Conservation (phyloP, 768 basidiomycete genomes). For the Suillus ampliporus region DNA sequence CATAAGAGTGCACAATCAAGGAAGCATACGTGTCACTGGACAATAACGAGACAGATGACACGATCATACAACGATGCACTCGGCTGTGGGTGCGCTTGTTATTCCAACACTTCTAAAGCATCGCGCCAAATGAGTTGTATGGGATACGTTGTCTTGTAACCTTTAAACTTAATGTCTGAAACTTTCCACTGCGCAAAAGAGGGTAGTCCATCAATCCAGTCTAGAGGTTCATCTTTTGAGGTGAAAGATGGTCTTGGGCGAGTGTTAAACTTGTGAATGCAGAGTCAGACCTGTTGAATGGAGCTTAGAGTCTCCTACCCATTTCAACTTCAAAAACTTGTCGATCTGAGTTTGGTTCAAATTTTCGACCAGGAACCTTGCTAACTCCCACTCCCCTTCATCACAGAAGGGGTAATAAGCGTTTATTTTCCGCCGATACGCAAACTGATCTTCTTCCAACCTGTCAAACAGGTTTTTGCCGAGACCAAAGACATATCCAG, state of each 20-base stretch:
- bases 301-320: conserved; percentile 18
- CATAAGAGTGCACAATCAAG: too few species aligned
- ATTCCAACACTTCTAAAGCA: conserved; percentile 23
- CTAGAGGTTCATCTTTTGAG: conserved; percentile 24
- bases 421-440: conserved; percentile 21
- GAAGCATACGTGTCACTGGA: too few species aligned
- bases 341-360: conserved; percentile 25
- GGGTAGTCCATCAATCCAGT: conserved; percentile 23
- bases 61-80: too few species aligned
- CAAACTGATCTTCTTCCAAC: conserved; percentile 29
- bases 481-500: conserved; percentile 13
- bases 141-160: conserved; percentile 19
- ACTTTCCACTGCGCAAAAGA: conserved; percentile 26
- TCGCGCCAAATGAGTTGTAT: conserved; percentile 31
- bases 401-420: conserved; percentile 40
- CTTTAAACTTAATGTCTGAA: conserved; percentile 6
- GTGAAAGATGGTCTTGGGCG: conserved; percentile 22
- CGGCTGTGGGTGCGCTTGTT: too few species aligned
- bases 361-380: conserved; percentile 31
- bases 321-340: conserved; percentile 35
- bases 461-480: conserved; percentile 31
- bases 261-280: conserved; percentile 7
- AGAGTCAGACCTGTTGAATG: neutral
- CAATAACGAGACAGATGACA: too few species aligned
- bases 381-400: conserved; percentile 40